Base-by-base conservation (phyloP, 352 stramenopile genomes). In the Pythium dissotocum region DNA sequence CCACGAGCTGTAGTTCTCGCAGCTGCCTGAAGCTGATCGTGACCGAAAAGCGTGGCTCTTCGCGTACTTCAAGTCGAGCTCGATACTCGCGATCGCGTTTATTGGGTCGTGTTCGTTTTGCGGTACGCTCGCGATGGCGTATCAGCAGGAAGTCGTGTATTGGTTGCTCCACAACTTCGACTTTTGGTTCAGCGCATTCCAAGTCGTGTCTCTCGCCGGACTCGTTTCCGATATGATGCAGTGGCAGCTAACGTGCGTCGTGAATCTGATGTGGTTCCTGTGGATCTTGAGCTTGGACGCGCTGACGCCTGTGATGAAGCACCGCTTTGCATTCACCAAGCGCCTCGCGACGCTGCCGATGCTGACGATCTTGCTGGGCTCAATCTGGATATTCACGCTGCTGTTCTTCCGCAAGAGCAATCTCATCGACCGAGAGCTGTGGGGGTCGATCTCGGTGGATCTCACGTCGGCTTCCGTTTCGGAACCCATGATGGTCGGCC, bases 81-180 rank as follows among this genome's bases (percentile, higher is more conserved):
- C 18, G 8, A 24, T 13, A n/a, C 40, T 49, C 7, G 16, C 18
- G 2, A 49, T 49, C 40, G 13, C 40, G 14, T 49, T 49, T 49
- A 4, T 49, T 8, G 40, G 40, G 1, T 49, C 40, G 14, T 49
- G 40, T 13, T 24, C 40, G 40, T 49, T 49, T 24, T 49, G 40
- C 16, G 40, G 40, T 16, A 49, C 40, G 18, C 24, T 49, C 13
- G 40, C 16, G 4, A 28, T 70, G 18, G 40, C 57, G 4, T 63
- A 60, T 36, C 63, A 70, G 13, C 55, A 55, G 2, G 54, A 63
- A 14, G 33, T 70, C 13, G 46, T 70, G 32, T 46, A 57, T n/a
- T 24, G 38, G 18, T 21, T 70, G 7, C 33, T 54, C 9, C 48
- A 48, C 18, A 70, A 64, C 13, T 70, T 70, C 28, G 63, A 70